Evolutionary conservation across 441 rosid genomes (phyloP).

Genomic region (Capsella rubella): DNA sequence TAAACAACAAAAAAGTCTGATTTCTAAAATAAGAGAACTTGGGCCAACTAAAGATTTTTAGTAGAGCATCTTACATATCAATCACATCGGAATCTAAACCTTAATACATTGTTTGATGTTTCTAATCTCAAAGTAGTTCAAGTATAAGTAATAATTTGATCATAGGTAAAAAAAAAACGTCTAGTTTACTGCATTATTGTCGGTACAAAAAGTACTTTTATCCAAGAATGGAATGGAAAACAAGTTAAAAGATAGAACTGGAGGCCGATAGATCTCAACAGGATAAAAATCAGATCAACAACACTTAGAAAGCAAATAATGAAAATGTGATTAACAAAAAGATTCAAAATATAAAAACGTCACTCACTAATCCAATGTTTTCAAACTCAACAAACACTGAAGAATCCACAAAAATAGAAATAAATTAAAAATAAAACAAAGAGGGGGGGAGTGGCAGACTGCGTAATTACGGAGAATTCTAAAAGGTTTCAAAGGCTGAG

Average conservation of each 20-base stretch:
- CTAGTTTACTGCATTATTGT: constrained; percentile 3
- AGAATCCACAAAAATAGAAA: constrained; percentile 4
- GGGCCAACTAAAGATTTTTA: background rate
- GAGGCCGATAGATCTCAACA: background rate
- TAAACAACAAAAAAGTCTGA: background rate
- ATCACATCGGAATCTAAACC: background rate
- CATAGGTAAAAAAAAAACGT: background rate
- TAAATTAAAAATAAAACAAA: constrained; percentile 34
- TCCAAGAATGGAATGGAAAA: background rate
- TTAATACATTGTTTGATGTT: no score
- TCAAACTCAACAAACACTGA: constrained; percentile 25
- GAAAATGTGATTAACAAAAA: constrained; percentile 36
- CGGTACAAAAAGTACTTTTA: background rate
- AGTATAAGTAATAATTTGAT: background rate
- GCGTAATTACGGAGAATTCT: constrained; percentile 45
- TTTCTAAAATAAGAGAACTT: constrained; percentile 1
- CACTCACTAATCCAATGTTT: constrained; percentile 39
- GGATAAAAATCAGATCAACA: constrained; percentile 3
- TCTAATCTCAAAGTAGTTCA: background rate
- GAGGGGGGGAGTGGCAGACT: constrained; percentile 32
- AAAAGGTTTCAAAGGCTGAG: constrained; percentile 46
- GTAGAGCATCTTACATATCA: background rate
- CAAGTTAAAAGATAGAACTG: background rate
- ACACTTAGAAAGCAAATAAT: constrained; percentile 31
- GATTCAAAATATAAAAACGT: constrained; percentile 7